Evolutionary conservation across 495 filamentous ascomycete species (phyloP).

Genomic region (Friedmanniomyces simplex): DNA sequence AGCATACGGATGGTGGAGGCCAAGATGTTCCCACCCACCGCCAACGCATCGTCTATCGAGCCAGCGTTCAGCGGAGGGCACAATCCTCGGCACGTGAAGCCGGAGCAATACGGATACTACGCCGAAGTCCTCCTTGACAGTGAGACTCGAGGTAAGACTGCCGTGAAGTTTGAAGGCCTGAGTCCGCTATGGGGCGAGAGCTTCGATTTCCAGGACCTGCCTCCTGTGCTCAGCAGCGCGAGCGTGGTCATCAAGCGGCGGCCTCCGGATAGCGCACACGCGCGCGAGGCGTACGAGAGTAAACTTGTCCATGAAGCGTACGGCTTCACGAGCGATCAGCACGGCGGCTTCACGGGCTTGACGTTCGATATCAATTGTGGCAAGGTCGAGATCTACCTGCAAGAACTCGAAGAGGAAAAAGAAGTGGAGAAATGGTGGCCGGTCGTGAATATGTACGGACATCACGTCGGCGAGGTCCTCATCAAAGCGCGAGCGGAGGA

Average conservation of each 20-base stretch:
- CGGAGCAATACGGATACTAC: constrained; percentile 46
- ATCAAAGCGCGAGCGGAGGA: constrained; percentile 78
- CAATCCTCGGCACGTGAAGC: not conserved
- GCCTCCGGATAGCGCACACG: constrained; percentile 33
- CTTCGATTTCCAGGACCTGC: constrained; percentile 75
- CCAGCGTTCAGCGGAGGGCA: constrained; percentile 10
- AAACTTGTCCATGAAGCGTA: constrained; percentile 24
- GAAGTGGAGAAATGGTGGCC: constrained; percentile 88
- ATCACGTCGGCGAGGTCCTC: constrained; percentile 75
- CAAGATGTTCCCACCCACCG: constrained; percentile 36
- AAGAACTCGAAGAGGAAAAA: constrained; percentile 66
- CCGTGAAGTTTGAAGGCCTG: constrained; percentile 66
- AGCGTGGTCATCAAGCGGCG: constrained; percentile 73
- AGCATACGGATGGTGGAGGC: constrained; percentile 52
- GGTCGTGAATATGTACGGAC: constrained; percentile 59
- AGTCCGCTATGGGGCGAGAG: constrained; percentile 95
- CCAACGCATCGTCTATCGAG: constrained; percentile 7
- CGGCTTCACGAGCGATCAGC: constrained; percentile 21
- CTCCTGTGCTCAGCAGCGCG: constrained; percentile 64
- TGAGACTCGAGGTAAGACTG: constrained; percentile 76
- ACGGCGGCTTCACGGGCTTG: constrained; percentile 33
- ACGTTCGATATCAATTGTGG: constrained; percentile 54
- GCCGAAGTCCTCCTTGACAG: constrained; percentile 89
- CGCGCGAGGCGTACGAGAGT: constrained; percentile 8
- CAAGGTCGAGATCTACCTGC: constrained; percentile 71